Evolutionary conservation across 2,329 filamentous ascomycete species (phyloP).

Genomic region (Rhytidhysteron rufulum): DNA sequence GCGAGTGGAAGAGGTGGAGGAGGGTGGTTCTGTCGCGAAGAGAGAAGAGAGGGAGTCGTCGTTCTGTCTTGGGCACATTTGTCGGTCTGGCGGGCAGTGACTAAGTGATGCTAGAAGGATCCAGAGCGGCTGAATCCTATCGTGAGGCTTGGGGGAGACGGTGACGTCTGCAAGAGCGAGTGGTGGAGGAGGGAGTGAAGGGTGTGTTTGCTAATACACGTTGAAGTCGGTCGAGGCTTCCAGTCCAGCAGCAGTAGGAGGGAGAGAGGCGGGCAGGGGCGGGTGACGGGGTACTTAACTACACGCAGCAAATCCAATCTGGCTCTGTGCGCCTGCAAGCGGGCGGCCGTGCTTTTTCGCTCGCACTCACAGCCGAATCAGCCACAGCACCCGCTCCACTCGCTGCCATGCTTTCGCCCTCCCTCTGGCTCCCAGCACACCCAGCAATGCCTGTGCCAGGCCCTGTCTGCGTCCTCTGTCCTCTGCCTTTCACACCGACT

Average conservation of each 20-base stretch:
- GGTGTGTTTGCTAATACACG: slow-evolving; percentile 21
- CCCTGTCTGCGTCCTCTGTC: no score
- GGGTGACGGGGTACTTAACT: background rate
- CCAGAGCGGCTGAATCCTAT: slow-evolving; percentile 22
- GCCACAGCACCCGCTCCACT: no score
- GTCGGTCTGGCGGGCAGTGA: slow-evolving; percentile 12
- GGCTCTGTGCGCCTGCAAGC: no score
- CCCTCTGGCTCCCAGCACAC: no score
- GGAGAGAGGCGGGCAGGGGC: no score
- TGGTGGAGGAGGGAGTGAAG: slow-evolving; percentile 14
- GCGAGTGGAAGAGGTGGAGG: slow-evolving; percentile 15
- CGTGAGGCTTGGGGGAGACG: no score
- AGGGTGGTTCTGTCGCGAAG: slow-evolving; percentile 28
- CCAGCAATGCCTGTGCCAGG: no score
- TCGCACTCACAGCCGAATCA: background rate
- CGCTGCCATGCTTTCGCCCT: no score
- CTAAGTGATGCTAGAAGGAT: slow-evolving; percentile 32
- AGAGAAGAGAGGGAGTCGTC: slow-evolving; percentile 23
- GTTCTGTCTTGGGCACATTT: slow-evolving; percentile 35
- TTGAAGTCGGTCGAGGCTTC: slow-evolving; percentile 8
- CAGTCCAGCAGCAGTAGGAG: background rate
- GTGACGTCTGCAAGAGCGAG: slow-evolving; percentile 14
- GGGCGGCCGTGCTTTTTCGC: no score
- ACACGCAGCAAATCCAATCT: no score
- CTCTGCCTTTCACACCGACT: slow-evolving; percentile 5